Percentiles rank a stretch among this genome's conserved stretches.
phyloP scores from a whole-genome alignment of 2,329 filamentous ascomycete species.

The Leptographium galeiforme region DNA sequence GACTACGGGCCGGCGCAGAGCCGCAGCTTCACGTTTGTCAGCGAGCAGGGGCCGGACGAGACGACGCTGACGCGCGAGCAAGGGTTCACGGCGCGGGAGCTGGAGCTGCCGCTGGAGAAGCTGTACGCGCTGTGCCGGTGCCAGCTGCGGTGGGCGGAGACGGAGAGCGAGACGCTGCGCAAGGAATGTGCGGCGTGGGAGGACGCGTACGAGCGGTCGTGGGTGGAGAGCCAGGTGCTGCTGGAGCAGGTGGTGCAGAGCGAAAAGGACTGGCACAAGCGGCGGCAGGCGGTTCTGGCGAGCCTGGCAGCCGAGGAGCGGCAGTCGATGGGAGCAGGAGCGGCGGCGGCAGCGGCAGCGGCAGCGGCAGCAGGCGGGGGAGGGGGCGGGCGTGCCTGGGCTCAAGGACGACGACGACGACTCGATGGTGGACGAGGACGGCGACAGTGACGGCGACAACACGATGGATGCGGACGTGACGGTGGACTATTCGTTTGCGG shows the following conservation, averaged over 20 bases:
- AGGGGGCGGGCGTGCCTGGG: background rate
- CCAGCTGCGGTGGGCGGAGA: constrained; percentile 60
- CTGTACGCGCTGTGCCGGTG: constrained; percentile 56
- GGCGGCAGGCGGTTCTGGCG: constrained; percentile 40
- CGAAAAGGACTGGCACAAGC: constrained; percentile 53
- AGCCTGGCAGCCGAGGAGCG: constrained; percentile 28
- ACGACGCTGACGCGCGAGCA: constrained; percentile 41
- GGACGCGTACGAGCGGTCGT: constrained; percentile 54
- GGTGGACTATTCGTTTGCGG: constrained; percentile 10
- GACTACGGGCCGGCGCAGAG: constrained; percentile 24
- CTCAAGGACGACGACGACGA: constrained; percentile 1
- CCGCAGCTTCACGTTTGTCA: constrained; percentile 28
- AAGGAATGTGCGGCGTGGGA: constrained; percentile 55
- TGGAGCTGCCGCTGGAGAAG: constrained; percentile 42
- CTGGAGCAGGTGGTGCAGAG: constrained; percentile 57
- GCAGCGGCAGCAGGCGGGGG: background rate
- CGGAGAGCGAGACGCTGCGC: constrained; percentile 50
- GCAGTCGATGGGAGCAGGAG: constrained; percentile 6
- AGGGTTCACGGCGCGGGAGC: constrained; percentile 53
- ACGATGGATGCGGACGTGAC: constrained; percentile 9
- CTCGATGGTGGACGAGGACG: constrained; percentile 2
- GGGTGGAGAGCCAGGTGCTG: constrained; percentile 67
- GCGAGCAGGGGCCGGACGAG: constrained; percentile 38
- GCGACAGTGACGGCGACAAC: constrained; percentile 8
- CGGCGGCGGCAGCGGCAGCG: constrained; percentile 21